Conservation (phyloP, 2,329 filamentous ascomycete species). For the Neophaeococcomyces aloes region DNA sequence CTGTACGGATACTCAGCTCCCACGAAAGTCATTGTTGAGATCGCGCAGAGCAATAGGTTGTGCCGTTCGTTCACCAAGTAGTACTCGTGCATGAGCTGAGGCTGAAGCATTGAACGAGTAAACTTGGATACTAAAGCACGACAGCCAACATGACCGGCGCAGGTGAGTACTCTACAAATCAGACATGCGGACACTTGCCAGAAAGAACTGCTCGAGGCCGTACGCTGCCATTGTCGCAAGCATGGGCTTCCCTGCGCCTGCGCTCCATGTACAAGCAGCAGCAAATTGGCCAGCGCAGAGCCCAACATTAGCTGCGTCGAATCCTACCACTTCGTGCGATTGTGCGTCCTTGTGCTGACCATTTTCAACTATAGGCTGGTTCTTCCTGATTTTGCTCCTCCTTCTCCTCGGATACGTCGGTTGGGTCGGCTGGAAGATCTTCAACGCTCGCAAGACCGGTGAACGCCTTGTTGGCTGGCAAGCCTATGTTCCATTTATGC, state of each 20-base stretch:
- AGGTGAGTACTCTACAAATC: background rate
- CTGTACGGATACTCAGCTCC: too few relatives aligned
- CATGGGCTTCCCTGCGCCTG: background rate
- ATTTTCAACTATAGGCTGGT: constrained; percentile 34
- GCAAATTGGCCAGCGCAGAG: background rate
- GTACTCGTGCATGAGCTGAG: too few relatives aligned
- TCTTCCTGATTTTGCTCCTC: constrained; percentile 61
- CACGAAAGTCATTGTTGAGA: too few relatives aligned
- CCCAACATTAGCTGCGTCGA: background rate
- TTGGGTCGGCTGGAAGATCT: constrained; percentile 62
- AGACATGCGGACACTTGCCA: too few relatives aligned
- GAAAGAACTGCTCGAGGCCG: too few relatives aligned
- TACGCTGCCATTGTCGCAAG: too few relatives aligned
- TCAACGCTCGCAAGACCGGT: constrained; percentile 62
- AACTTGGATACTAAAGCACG: too few relatives aligned
- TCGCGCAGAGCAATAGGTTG: too few relatives aligned
- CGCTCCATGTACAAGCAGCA: background rate
- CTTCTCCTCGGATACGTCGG: constrained; percentile 46
- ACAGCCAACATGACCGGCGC: constrained; percentile 7
- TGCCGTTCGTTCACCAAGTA: too few relatives aligned
- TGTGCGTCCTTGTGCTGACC: background rate
- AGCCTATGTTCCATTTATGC: constrained; percentile 62
- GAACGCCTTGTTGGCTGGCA: constrained; percentile 55
- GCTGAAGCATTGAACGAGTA: too few relatives aligned
- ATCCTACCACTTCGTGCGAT: background rate